Percentiles rank a stretch among this genome's conserved stretches.
Evolutionary conservation across 768 basidiomycete species (phyloP).

Genomic region (Suillus variegatus): DNA sequence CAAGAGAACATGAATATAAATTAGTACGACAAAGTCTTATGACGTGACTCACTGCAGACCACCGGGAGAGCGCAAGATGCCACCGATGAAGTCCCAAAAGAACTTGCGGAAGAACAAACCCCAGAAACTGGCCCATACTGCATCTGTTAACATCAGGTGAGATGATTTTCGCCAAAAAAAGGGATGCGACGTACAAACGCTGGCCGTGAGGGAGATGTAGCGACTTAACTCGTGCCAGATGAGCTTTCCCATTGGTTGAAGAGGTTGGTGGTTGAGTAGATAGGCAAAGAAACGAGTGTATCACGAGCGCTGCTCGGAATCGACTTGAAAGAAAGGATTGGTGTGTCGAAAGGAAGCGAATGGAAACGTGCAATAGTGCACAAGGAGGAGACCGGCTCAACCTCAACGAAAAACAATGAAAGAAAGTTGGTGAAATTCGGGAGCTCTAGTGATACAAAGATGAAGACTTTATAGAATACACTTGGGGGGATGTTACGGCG

Average conservation of each 20-base stretch:
- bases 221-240: conserved; percentile 82
- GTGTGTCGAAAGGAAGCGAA: conserved; percentile 20
- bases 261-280: conserved; percentile 1
- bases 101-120: conserved; percentile 88
- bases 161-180: conserved; percentile 7
- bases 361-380: conserved; percentile 26
- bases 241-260: conserved; percentile 67
- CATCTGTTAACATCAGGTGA: conserved; percentile 46
- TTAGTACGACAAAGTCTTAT: neutral
- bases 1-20: conserved; percentile 2
- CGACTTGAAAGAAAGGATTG: conserved; percentile 19
- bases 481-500: neutral
- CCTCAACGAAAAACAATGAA: conserved; percentile 6
- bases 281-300: conserved; percentile 9
- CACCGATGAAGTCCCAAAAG: conserved; percentile 95
- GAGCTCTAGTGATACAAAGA: conserved; percentile 17
- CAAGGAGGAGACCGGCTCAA: conserved; percentile 38
- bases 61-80: conserved; percentile 74
- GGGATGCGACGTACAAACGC: conserved; percentile 58
- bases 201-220: conserved; percentile 65
- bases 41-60: conserved; percentile 72
- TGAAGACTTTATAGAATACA: conserved; percentile 11
- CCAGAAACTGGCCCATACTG: conserved; percentile 80
- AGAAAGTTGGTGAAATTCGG: conserved; percentile 1
- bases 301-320: conserved; percentile 20